These are phyloP conservation scores for Inonotus hispidus DNA, from an alignment of 1,284 basidiomycete species.

Conservation along the genomic window DNA sequence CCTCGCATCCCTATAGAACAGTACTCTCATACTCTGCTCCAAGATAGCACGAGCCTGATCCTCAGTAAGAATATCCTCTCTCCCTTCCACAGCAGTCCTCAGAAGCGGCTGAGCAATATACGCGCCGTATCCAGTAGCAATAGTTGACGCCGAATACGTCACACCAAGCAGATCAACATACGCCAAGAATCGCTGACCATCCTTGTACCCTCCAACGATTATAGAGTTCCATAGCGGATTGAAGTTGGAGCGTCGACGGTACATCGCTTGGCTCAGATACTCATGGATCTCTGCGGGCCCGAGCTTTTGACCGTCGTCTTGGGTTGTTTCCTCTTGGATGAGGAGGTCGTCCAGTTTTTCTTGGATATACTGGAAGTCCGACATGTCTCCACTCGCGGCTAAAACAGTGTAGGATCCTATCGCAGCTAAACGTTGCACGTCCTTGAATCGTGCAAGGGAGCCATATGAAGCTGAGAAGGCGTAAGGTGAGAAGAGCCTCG, in stretches of 20 bases:
- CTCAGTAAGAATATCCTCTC: slow-evolving; percentile 70
- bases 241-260: slow-evolving; percentile 81
- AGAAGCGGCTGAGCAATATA: slow-evolving; percentile 93
- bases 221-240: slow-evolving; percentile 96
- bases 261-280: slow-evolving; percentile 90
- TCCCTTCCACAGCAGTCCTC: slow-evolving; percentile 84
- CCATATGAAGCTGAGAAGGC: slow-evolving; percentile 84
- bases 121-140: slow-evolving; percentile 95
- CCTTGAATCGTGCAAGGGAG: slow-evolving; percentile 95
- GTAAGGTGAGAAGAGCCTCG: slow-evolving; percentile 17
- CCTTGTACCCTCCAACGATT: slow-evolving; percentile 88
- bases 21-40: slow-evolving; percentile 86
- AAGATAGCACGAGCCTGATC: slow-evolving; percentile 79
- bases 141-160: slow-evolving; percentile 90
- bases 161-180: slow-evolving; percentile 98
- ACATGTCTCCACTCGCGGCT: slow-evolving; percentile 95
- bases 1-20: slow-evolving; percentile 96
- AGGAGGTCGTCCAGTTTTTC: slow-evolving; percentile 67
- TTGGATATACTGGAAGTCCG: slow-evolving; percentile 95
- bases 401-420: slow-evolving; percentile 85
- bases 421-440: slow-evolving; percentile 82
- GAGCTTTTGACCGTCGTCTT: slow-evolving; percentile 80
- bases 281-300: slow-evolving; percentile 92
- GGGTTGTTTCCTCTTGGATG: slow-evolving; percentile 75
- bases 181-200: slow-evolving; percentile 82